Evolutionary conservation across 495 filamentous ascomycete genomes (phyloP), one percentile per base, ranked within the genome.

Genomic region (Paragyromitra xinjiangensis): DNA sequence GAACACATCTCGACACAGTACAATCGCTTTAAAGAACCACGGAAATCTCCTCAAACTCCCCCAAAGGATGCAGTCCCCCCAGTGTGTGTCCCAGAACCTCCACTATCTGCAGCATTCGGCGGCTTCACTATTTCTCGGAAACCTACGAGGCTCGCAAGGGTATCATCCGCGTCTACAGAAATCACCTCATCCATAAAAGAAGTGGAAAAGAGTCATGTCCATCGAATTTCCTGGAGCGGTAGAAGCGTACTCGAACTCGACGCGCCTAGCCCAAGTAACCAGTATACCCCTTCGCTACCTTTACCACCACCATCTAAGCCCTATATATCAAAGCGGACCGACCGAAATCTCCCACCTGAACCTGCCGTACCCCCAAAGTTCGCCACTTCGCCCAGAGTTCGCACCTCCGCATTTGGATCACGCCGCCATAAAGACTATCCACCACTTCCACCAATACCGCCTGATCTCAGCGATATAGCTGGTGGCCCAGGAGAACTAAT

Each of bases 221-320:
- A 66, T 11, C 69, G 53, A 3, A 11, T 61, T 29, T 81, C 79
- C 3, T 81, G 79, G 79, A 81, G 48, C 4, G 79, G 79, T 16
- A 71, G 79, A 50, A 81, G 78, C 45, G 78, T 81, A n/a, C 69
- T 81, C 24, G 71, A 81, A n/a, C 79, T 81, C 8, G 79, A 81
- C 11, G 19, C 39, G 16, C 39, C 71, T 6, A 50, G 12, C 2
- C 12, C 76, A 42, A 64, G 50, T 22, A 65, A 65, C n/a, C 24
- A 53, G 56, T 22, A 24, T 9, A 39, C 19, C 48, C 66, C 14
- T 6, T 58, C 73, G 2, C 64, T 59, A 1, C 42, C 44, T n/a
- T 22, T 48, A 40, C 26, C 59, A 26, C 22, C 51, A 34, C 64
- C 44, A 45, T 26, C 42, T 24, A 62, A 45, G 50, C 22, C 59